Conservation (phyloP, 2,329 filamentous ascomycete species). For the Cercospora sesami region DNA sequence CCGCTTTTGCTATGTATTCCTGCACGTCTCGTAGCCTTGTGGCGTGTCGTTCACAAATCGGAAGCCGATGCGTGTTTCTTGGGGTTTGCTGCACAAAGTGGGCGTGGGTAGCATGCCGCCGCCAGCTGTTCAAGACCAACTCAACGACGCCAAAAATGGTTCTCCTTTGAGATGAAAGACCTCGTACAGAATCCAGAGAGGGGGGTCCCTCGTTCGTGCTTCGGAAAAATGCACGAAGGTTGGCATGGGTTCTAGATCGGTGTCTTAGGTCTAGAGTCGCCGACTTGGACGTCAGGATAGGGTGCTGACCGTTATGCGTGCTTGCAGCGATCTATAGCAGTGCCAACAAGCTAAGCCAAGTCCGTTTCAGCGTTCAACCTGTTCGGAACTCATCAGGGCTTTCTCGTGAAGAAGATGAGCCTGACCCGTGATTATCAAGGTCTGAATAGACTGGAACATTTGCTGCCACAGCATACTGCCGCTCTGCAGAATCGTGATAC, state of each 20-base stretch:
- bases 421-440: not conserved
- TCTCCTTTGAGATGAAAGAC: not conserved
- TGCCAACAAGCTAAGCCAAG: not conserved
- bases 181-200: not conserved
- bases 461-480: not conserved
- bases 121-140: too few relatives aligned
- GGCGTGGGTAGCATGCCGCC: too few relatives aligned
- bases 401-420: not conserved
- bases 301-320: constrained; percentile 22
- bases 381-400: not conserved
- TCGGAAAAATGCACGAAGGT: not conserved
- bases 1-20: not conserved
- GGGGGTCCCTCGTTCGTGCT: not conserved
- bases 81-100: too few relatives aligned
- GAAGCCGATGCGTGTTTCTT: not conserved
- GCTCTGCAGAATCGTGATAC: not conserved
- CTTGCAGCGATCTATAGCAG: constrained; percentile 10
- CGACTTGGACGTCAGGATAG: constrained; percentile 21
- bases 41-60: not conserved
- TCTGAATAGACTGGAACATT: not conserved
- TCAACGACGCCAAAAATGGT: not conserved
- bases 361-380: not conserved
- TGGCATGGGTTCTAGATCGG: not conserved
- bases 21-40: not conserved
- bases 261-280: not conserved